phyloP scores from a whole-genome alignment of 805 yeast species.

The Wickerhamiella occidentalis region DNA sequence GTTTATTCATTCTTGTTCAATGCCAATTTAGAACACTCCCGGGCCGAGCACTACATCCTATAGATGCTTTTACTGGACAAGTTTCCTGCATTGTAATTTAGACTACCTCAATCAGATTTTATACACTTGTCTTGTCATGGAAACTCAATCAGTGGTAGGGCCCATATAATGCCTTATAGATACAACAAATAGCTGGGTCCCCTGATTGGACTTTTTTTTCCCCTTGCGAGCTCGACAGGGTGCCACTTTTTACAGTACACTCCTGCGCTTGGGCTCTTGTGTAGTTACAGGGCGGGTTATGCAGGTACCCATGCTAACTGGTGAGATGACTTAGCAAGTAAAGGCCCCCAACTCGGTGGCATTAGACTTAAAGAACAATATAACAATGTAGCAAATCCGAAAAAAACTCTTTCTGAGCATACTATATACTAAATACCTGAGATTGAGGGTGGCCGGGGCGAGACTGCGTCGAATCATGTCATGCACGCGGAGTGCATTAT shows the following conservation, averaged over 20 bases:
- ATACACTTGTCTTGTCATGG: too few relatives aligned
- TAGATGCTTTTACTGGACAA: too few relatives aligned
- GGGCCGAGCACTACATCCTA: neutral
- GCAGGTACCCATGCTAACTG: slow-evolving; percentile 6
- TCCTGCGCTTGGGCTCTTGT: neutral
- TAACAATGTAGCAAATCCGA: too few relatives aligned
- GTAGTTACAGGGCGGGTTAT: neutral
- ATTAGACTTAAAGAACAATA: neutral
- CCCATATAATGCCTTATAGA: too few relatives aligned
- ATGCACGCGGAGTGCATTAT: neutral
- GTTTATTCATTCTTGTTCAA: neutral
- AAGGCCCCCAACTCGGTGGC: neutral
- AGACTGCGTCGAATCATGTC: neutral
- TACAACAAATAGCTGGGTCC: too few relatives aligned
- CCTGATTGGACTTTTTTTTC: neutral
- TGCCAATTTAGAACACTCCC: neutral
- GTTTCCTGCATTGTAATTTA: too few relatives aligned
- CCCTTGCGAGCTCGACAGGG: neutral
- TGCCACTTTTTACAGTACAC: neutral
- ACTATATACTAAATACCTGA: too few relatives aligned
- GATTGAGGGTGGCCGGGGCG: neutral
- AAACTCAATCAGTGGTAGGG: too few relatives aligned
- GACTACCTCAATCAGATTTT: too few relatives aligned
- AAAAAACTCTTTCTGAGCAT: too few relatives aligned
- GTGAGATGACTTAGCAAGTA: neutral